phyloP scores from a whole-genome alignment of 1,139 yeast genomes.

The Saccharomyces hybrid region DNA sequence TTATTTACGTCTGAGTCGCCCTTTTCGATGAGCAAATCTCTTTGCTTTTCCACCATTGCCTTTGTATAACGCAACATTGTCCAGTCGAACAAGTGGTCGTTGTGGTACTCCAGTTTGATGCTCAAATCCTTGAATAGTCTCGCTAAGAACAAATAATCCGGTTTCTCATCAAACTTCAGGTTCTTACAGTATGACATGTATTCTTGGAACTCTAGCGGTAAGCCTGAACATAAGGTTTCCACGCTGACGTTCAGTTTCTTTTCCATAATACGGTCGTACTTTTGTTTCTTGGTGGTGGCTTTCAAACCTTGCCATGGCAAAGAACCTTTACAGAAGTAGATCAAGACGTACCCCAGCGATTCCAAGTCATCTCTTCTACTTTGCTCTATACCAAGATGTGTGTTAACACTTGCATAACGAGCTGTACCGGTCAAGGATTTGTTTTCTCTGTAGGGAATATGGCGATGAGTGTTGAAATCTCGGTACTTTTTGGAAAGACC shows the following conservation, averaged over 20 bases:
- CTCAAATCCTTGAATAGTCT: slow-evolving; percentile 85
- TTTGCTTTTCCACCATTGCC: slow-evolving; percentile 37
- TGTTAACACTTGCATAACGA: slow-evolving; percentile 91
- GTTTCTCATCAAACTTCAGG: slow-evolving; percentile 90
- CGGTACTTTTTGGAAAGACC: slow-evolving; percentile 93
- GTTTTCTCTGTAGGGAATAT: slow-evolving; percentile 92
- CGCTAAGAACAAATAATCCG: slow-evolving; percentile 86
- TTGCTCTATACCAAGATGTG: slow-evolving; percentile 95
- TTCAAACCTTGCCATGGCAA: slow-evolving; percentile 98
- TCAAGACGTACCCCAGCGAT: slow-evolving; percentile 87
- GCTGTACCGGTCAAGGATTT: slow-evolving; percentile 97
- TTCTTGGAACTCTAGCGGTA: slow-evolving; percentile 84
- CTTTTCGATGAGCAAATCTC: slow-evolving; percentile 18
- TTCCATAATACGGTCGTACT: slow-evolving; percentile 94
- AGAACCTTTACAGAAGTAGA: slow-evolving; percentile 91
- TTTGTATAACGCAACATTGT: slow-evolving; percentile 79
- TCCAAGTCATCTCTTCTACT: slow-evolving; percentile 95
- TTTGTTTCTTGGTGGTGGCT: slow-evolving; percentile 95
- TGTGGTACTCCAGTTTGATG: slow-evolving; percentile 80
- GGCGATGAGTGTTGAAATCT: slow-evolving; percentile 90
- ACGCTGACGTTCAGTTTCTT: slow-evolving; percentile 91
- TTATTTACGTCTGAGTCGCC: slow-evolving; percentile 8
- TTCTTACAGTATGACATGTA: slow-evolving; percentile 86
- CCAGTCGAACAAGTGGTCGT: slow-evolving; percentile 97
- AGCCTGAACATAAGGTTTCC: slow-evolving; percentile 82